Evolutionary conservation across 2,329 filamentous ascomycete species (phyloP), one percentile per base, ranked within the genome.

Genomic region (Dryadomyces quercus-mongolicae): DNA sequence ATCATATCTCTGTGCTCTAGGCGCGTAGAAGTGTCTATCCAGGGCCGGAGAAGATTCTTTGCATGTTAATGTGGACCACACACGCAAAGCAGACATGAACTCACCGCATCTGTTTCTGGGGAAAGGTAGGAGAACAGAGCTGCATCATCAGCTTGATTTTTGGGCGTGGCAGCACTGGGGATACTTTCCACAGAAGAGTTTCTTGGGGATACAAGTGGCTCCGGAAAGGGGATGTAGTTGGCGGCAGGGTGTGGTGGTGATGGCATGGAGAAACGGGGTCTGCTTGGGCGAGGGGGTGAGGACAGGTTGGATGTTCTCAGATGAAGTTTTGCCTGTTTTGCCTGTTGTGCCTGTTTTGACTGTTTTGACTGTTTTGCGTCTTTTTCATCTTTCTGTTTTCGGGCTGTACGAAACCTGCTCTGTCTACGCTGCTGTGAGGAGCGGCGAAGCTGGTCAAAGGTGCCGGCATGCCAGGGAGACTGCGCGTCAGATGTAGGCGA

Each of bases 151-250:
- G 9, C n/a, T n/a, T n/a, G n/a, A n/a, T n/a, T n/a, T n/a, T n/a
- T n/a, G n/a, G n/a, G n/a, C n/a, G n/a, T n/a, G n/a, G n/a, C n/a
- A n/a, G n/a, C n/a, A n/a, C n/a, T n/a, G n/a, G n/a, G n/a, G n/a
- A 48, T 15, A 6, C 9, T 36, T 38, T 47, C 16, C 8, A 7
- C 13, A 6, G 9, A 10, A 2, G 22, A 15, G 4, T 40, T 20
- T 6, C 20, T 44, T 2, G 13, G 15, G 2, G 36, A 31, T 7
- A 34, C 7, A 9, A 53, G 7, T 8, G 52, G 52, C 34, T 49
- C 36, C 15, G 47, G 46, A 21, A 53, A 53, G 3, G 52, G 52
- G 21, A 53, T 18, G 40, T 43, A 49, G 46, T 49, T 49, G 45
- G 45, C 52, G 3, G 52, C 45, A n/a, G 46, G 52, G 16, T 53